These are phyloP conservation scores for Pestalotiopsis sp. DNA, from an alignment of 2,329 filamentous ascomycete species.

Conservation along the genomic window DNA sequence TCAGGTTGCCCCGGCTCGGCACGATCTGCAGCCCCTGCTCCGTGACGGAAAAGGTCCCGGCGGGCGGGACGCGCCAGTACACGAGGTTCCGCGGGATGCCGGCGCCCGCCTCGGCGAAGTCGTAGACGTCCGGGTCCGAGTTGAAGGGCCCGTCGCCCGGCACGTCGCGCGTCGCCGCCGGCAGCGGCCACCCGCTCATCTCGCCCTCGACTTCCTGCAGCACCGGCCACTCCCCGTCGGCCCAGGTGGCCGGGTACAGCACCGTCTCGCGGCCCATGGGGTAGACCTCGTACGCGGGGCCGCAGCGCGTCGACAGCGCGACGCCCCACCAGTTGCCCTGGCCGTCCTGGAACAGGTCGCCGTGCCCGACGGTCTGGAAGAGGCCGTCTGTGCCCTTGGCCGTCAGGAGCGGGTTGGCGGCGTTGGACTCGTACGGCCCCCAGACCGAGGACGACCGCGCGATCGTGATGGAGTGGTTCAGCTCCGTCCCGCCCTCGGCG, in stretches of 20 bases:
- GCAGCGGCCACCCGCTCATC: slow-evolving; percentile 43
- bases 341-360: slow-evolving; percentile 32
- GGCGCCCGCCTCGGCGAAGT: slow-evolving; percentile 3
- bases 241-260: slow-evolving; percentile 40
- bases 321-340: slow-evolving; percentile 47
- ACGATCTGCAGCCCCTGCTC: slow-evolving; percentile 21
- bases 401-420: slow-evolving; percentile 40
- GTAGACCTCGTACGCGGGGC: slow-evolving; percentile 39
- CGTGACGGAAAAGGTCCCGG: slow-evolving; percentile 17
- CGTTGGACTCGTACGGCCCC: slow-evolving; percentile 37
- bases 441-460: slow-evolving; percentile 33
- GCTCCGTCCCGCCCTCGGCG: slow-evolving; percentile 45
- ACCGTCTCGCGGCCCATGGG: slow-evolving; percentile 56
- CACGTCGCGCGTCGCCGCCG: slow-evolving; percentile 30
- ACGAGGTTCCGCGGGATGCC: slow-evolving; percentile 26
- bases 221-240: slow-evolving; percentile 46
- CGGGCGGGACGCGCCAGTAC: slow-evolving; percentile 27
- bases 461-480: slow-evolving; percentile 37
- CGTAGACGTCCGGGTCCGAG: slow-evolving; percentile 13
- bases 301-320: slow-evolving; percentile 17
- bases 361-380: slow-evolving; percentile 34
- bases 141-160: slow-evolving; percentile 26
- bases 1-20: slow-evolving; percentile 21
- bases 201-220: slow-evolving; percentile 39
- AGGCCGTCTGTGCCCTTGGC: slow-evolving; percentile 28